Conservation (phyloP, 108 stramenopile genomes). For the Stephanodiscus minutulus region DNA sequence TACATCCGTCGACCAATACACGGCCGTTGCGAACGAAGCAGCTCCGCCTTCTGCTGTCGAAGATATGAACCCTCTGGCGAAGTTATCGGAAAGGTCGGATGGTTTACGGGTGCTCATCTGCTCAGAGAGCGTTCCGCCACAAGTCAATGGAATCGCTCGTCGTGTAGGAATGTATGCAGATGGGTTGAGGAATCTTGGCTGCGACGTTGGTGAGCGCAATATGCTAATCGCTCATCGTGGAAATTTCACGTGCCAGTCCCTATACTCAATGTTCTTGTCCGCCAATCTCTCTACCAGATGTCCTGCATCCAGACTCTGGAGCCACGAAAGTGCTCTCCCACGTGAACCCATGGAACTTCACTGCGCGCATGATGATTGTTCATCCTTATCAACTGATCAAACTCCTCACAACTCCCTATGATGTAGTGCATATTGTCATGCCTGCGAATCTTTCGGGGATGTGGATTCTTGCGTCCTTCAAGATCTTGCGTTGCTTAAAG, state of each 20-base stretch:
- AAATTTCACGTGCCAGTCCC: too few species aligned
- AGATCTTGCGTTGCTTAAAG: conserved; percentile 35
- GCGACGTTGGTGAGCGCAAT: conserved; percentile 43
- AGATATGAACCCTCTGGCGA: conserved; percentile 4
- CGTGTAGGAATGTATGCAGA: conserved; percentile 51
- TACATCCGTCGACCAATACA: neutral
- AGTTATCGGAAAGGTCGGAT: neutral
- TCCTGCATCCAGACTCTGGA: conserved; percentile 51
- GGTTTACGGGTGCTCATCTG: conserved; percentile 30
- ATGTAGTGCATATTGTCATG: conserved; percentile 56
- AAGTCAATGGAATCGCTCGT: conserved; percentile 65
- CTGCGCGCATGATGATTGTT: conserved; percentile 57
- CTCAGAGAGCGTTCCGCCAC: conserved; percentile 53
- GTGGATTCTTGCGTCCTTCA: conserved; percentile 52
- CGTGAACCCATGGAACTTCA: conserved; percentile 61
- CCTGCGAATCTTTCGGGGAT: conserved; percentile 55
- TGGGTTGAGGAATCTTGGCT: conserved; percentile 45
- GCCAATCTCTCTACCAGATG: conserved; percentile 7
- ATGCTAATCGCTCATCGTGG: neutral
- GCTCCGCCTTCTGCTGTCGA: neutral
- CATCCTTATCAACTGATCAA: conserved; percentile 29
- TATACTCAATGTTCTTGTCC: neutral
- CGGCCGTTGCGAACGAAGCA: neutral
- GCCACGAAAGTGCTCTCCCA: conserved; percentile 32
- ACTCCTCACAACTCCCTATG: conserved; percentile 39